Base-by-base conservation (phyloP, 352 stramenopile genomes). In the Albugo candida region DNA sequence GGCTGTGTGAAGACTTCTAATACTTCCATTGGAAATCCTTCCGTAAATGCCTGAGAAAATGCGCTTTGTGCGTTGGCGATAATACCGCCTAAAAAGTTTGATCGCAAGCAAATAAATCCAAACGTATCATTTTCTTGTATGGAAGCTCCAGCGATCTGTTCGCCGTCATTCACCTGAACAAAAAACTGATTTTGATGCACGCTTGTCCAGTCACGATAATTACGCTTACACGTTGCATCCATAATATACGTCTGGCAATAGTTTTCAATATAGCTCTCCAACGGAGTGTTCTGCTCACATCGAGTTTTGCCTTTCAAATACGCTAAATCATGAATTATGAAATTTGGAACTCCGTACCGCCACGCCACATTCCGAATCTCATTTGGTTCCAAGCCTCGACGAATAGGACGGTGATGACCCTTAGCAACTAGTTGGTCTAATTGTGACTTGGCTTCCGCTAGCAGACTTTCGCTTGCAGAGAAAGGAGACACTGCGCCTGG, bases 21-120 rank as follows among this genome's bases (percentile, higher is more conserved):
- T 13, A 88, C 68, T 45, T 86, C 76, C 61, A 88, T 75, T 13
- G 76, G 76, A 41, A 85, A 88, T 10, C 76, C 73, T 8, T 83
- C 63, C 11, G 70, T 61, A 43, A 88, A 78, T 0, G 70, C 76
- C 51, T 86, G 67, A 12, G 65, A 52, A 0, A 88, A 52, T 18
- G 76, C 58, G 11, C 61, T 68, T 5, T 65, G 64, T 10, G 65
- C 67, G 14, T 51, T 51, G 4, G 46, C 17, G 31, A 19, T 51
- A 5, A 24, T 16, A 31, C 37, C 20, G 24, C 24, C 24, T 31
- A 31, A 31, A n/a, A 42, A 17, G 44, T 51, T 50, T 17, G 63
- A 59, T 14, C 84, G 44, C 38, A 69, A 72, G 8, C 24, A 31
- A 14, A 88, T 48, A 42, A 88, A 48, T 0, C 73, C 76, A 46